Percentiles rank a stretch among this genome's conserved stretches.
Conservation (phyloP, 2,329 filamentous ascomycete species). For the Penicillium sp. region DNA sequence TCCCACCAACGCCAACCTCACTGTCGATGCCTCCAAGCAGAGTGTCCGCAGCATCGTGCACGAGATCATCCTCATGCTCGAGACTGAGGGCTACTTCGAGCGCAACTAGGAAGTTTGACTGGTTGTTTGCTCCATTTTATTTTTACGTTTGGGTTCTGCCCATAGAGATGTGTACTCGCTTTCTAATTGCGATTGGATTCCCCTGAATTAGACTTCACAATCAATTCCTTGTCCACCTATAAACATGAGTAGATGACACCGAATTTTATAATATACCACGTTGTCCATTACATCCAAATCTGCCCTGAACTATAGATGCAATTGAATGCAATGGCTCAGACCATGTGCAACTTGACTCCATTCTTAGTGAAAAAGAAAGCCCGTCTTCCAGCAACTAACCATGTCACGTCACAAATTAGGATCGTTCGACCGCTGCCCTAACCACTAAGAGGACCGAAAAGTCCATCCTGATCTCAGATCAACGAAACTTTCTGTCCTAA, state of each 20-base stretch:
- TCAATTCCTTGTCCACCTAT: background rate
- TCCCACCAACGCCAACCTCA: slow-evolving; percentile 77
- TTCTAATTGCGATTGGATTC: slow-evolving; percentile 26
- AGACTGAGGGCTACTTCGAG: slow-evolving; percentile 85
- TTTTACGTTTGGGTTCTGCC: slow-evolving; percentile 18
- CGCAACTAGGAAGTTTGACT: slow-evolving; percentile 39
- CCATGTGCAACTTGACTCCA: too few relatives aligned
- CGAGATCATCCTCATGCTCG: slow-evolving; percentile 90
- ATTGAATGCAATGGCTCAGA: background rate
- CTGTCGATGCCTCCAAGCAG: slow-evolving; percentile 82
- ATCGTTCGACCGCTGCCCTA: background rate
- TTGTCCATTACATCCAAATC: background rate
- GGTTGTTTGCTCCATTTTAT: slow-evolving; percentile 8
- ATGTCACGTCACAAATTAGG: background rate
- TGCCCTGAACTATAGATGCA: background rate
- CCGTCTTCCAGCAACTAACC: background rate
- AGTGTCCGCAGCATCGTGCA: slow-evolving; percentile 91
- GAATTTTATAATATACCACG: background rate
- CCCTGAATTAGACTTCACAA: slow-evolving; percentile 10
- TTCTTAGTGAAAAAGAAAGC: too few relatives aligned
- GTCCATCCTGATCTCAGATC: background rate
- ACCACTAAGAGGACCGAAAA: background rate
- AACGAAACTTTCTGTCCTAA: background rate
- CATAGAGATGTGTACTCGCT: slow-evolving; percentile 21
- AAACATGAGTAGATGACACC: background rate